Evolutionary conservation across 2,329 filamentous ascomycete genomes (phyloP), one percentile per base, ranked within the genome.

Genomic region (Whalleya microplaca): DNA sequence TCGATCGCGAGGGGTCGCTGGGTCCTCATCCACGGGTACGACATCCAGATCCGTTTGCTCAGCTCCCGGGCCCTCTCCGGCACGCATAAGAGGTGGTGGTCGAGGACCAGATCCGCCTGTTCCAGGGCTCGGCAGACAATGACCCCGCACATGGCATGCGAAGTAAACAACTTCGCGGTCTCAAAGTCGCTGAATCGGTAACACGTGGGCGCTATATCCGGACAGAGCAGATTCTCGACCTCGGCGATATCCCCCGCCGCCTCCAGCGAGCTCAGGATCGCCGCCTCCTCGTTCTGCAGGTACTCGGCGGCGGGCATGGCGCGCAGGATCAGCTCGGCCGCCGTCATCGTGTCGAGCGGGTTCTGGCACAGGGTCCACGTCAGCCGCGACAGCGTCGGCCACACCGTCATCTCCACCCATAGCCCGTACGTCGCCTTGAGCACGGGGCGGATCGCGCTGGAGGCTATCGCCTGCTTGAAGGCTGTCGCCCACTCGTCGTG

Each of bases 31-130:
- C 66, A 69, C 14, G 60, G 55, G 29, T 65, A 63, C 5, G 61
- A 44, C 66, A 65, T 67, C 66, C 66, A 69, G 48, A 65, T 63
- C 6, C 66, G 61, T 46, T 48, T 60, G 42, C 67, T 69, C 41
- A 61, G 65, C 45, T 53, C 58, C 14, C 48, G 61, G 19, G 62
- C 64, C 42, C 60, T 51, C 58, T 62, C 58, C 46, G 62, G 62
- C 21, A 65, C 8, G 29, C 18, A 55, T 14, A 58, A 54, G 18
- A 59, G 58, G n/a, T 54, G 41, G 20, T 60, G 43, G 41, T 47
- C 56, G 5, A 69, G 45, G 20, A 65, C 63, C 1, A 27, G 41
- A 42, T 65, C 54, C 41, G 68, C 68, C 42, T 67, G 60, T 41
- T 70, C 65, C 41, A 67, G 51, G 12, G 58, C 58, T 27, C 66